These are phyloP conservation scores for Zygosaccharomyces sapae DNA, from an alignment of 1,139 yeast species.

Conservation along the genomic window DNA sequence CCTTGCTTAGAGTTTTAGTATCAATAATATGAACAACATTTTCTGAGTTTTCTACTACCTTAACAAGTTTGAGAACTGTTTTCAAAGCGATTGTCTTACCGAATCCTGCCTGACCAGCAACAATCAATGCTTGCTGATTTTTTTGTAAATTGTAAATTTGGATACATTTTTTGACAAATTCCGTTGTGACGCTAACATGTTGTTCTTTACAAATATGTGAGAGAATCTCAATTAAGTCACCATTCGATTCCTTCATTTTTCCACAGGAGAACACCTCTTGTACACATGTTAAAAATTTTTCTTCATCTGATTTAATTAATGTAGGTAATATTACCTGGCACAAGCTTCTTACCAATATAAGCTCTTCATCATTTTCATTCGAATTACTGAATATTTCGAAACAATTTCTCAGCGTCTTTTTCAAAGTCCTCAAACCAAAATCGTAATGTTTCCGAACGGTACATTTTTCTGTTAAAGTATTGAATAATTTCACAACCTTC, in stretches of 20 bases:
- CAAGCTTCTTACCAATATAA: conserved; percentile 5
- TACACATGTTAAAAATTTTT: background rate
- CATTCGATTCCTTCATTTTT: background rate
- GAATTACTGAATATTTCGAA: background rate
- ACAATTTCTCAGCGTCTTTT: conserved; percentile 47
- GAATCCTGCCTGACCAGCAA: conserved; percentile 72
- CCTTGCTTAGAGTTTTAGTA: conserved; percentile 70
- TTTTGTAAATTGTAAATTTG: conserved; percentile 62
- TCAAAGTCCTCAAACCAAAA: conserved; percentile 73
- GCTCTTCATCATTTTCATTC: background rate
- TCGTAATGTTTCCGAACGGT: conserved; percentile 75
- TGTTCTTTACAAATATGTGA: conserved; percentile 6
- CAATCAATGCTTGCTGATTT: conserved; percentile 75
- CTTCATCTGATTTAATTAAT: conserved; percentile 4
- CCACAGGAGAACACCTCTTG: background rate
- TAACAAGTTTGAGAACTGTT: conserved; percentile 47
- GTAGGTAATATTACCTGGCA: conserved; percentile 8
- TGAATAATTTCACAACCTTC: conserved; percentile 55
- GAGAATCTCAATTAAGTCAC: conserved; percentile 1
- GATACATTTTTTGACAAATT: conserved; percentile 53
- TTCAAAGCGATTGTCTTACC: conserved; percentile 66
- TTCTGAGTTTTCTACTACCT: conserved; percentile 39
- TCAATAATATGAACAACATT: conserved; percentile 52
- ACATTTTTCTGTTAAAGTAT: conserved; percentile 39
- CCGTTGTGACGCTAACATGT: conserved; percentile 27